These are phyloP conservation scores for Schizonepeta tenuifolia DNA, from an alignment of 257 asterid species.

Conservation along the genomic window DNA sequence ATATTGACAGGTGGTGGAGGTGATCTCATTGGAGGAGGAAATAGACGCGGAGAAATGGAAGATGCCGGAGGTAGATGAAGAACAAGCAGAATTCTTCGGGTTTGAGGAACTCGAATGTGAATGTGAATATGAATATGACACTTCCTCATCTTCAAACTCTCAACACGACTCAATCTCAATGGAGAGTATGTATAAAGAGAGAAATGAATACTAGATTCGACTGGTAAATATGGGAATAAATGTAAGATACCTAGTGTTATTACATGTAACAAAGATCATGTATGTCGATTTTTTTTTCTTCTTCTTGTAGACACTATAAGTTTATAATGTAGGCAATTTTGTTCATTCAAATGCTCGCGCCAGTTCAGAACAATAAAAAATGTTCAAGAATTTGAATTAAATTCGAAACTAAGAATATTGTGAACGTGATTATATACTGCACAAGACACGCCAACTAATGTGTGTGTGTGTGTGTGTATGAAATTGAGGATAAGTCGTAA, in stretches of 20 bases:
- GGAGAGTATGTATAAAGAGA: conserved; percentile 45
- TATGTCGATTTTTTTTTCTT: not conserved
- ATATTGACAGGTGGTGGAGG: conserved; percentile 62
- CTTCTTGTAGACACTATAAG: conserved; percentile 16
- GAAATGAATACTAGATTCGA: conserved; percentile 11
- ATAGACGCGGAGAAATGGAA: conserved; percentile 71
- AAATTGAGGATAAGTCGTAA: conserved; percentile 32
- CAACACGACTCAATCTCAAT: conserved; percentile 55
- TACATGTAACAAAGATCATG: conserved; percentile 26
- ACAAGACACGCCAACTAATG: conserved; percentile 28
- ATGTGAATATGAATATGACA: conserved; percentile 40
- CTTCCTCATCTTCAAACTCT: conserved; percentile 59
- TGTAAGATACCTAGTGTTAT: conserved; percentile 17
- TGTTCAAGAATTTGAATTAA: not conserved
- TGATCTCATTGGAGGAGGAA: conserved; percentile 57
- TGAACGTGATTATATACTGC: conserved; percentile 18
- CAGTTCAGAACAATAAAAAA: not conserved
- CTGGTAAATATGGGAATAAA: conserved; percentile 35
- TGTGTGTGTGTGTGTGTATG: not conserved
- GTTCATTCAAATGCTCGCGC: not conserved
- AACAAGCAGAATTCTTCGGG: conserved; percentile 76
- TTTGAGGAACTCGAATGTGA: conserved; percentile 94
- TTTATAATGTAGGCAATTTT: conserved; percentile 32
- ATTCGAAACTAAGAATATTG: not conserved
- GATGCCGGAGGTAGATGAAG: conserved; percentile 72